Evolutionary conservation across 2,329 filamentous ascomycete genomes (phyloP), one percentile per base, ranked within the genome.

Genomic region (Hirsutella rhossiliensis): DNA sequence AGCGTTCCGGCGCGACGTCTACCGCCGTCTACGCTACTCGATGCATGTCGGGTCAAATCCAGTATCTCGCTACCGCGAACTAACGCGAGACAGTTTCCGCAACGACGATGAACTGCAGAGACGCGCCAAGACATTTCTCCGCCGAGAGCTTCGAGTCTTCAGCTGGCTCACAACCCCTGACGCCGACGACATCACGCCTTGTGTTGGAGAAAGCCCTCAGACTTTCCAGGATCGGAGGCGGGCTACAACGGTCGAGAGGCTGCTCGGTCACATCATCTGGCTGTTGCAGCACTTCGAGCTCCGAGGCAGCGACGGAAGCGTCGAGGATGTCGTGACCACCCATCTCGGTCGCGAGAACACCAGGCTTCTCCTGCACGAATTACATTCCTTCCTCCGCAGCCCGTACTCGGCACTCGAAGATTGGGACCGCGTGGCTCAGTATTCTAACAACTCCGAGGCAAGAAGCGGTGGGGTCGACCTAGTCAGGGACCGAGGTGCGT

Each of bases 81-180:
- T 94, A 28, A 84, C 81, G 0, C 83, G 87, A 0, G 62, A 72
- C 4, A 61, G 76, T 9, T 82, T 96, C 57, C 68, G 72, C 46
- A 62, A 62, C 1, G 82, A 87, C 19, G 62, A 76, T 0, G 75
- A 80, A 19, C 73, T 95, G 0, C 73, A 87, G 17, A 84, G 82
- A 0, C 81, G 85, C 31, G 88, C 89, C 2, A 75, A 85, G 7
- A 80, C 77, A 48, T 97, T 87, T 76, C 77, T 95, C 42, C 76
- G 88, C 1, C 76, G 90, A 38, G 90, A 97, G 58, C 67, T 96
- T 4, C 79, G 80, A 44, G 86, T 94, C 17, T 95, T 96, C 53
- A 72, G 75, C 15, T 92, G 89, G 54, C 68, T 94, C 12, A 69
- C 65, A 2, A 47, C 50, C 0, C 52, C 58, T 23, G 56, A 58